Percentiles rank a stretch among this genome's conserved stretches.
Conservation (phyloP, 768 basidiomycete species). For the Rhodotorula taiwanensis region DNA sequence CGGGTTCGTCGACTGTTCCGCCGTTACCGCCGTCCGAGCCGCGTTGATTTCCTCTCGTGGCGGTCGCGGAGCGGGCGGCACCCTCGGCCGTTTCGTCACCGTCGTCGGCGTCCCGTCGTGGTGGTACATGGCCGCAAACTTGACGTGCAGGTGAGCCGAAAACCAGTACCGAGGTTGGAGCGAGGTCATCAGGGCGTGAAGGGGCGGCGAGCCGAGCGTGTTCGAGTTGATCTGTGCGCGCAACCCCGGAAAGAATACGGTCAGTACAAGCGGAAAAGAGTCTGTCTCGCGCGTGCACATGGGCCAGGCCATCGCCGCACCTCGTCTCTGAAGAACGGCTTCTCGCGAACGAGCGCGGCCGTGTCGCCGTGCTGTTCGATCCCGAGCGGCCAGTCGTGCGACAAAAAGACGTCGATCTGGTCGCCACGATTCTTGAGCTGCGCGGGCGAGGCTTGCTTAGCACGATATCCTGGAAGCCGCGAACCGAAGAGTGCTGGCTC, state of each 20-base stretch:
- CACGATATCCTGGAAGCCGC: background rate
- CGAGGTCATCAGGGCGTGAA: constrained; percentile 65
- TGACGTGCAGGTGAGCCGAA: constrained; percentile 79
- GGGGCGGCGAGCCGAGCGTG: constrained; percentile 74
- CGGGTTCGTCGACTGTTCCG: background rate
- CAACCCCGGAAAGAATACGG: background rate
- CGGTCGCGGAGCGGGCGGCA: too few relatives aligned
- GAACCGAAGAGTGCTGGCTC: constrained; percentile 2
- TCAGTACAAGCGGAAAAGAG: background rate
- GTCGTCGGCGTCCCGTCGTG: constrained; percentile 36
- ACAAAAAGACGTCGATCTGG: constrained; percentile 66
- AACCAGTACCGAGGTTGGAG: constrained; percentile 86
- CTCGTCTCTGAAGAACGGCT: constrained; percentile 69
- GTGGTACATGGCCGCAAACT: constrained; percentile 60
- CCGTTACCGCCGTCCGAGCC: background rate
- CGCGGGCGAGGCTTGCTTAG: background rate
- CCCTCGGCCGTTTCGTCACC: background rate
- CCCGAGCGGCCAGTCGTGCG: constrained; percentile 89
- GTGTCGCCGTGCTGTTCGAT: constrained; percentile 78
- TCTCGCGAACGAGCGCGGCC: constrained; percentile 59
- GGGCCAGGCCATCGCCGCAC: constrained; percentile 34
- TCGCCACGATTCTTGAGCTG: constrained; percentile 29
- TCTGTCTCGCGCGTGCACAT: background rate
- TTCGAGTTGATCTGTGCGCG: constrained; percentile 52
- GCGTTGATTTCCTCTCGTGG: background rate